Conservation (phyloP, 2,329 filamentous ascomycete species). For the Arthrobotrys conoides region DNA sequence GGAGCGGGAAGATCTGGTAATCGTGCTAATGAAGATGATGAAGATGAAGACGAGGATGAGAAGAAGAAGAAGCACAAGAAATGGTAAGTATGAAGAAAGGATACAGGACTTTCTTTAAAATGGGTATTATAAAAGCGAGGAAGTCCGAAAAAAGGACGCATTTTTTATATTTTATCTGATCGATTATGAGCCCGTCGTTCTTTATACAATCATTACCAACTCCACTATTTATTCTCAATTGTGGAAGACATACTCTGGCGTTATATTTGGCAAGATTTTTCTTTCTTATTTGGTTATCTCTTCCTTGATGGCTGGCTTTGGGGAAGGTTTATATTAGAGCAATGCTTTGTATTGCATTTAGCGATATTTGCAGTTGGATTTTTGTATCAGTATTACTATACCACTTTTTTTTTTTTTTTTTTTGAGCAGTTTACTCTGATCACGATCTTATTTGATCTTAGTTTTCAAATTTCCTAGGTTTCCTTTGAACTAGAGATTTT, state of each 20-base stretch:
- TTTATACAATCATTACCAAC: background rate
- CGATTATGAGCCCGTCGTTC: background rate
- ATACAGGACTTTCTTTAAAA: conserved; percentile 27
- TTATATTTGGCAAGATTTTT: conserved; percentile 3
- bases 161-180: conserved; percentile 5
- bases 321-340: conserved; percentile 3
- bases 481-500: conserved; percentile 16
- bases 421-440: background rate
- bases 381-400: conserved; percentile 30
- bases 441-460: background rate
- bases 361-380: conserved; percentile 15
- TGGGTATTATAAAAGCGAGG: conserved; percentile 27
- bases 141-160: background rate
- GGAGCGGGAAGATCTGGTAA: conserved; percentile 1
- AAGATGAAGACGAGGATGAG: background rate
- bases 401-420: background rate
- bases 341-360: conserved; percentile 30
- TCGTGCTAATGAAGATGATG: background rate
- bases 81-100: conserved; percentile 18
- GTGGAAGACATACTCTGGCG: conserved; percentile 15
- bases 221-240: background rate
- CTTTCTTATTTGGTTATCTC: background rate
- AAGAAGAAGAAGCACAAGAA: background rate
- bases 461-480: background rate
- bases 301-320: background rate